A percentile compares a stretch with the other conserved stretches of the same genome.
phyloP scores from a whole-genome alignment of 2,329 filamentous ascomycete genomes.

The Diaporthe longicolla region DNA sequence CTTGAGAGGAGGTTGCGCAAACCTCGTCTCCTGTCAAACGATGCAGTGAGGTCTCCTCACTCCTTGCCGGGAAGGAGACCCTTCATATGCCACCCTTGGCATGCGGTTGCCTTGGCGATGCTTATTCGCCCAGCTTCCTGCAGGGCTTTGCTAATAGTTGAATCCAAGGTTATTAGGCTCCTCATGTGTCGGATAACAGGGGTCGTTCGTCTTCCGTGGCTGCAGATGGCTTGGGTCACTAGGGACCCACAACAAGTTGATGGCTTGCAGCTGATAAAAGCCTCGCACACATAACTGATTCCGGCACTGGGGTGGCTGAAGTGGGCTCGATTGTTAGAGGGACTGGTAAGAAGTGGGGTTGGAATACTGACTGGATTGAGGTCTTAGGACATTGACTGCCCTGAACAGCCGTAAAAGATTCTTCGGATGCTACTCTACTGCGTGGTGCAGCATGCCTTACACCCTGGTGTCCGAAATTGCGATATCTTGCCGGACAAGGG shows the following conservation, averaged over 20 bases:
- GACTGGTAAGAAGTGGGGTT: too few relatives aligned
- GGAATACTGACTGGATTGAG: too few relatives aligned
- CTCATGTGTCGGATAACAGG: not conserved
- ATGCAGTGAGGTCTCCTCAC: not conserved
- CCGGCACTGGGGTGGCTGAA: not conserved
- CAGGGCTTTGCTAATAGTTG: slow-evolving; percentile 11
- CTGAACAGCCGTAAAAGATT: not conserved
- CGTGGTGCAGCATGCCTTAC: not conserved
- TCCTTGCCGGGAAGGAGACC: not conserved
- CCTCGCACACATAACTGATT: not conserved
- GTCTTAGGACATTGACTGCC: too few relatives aligned
- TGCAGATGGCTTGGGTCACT: not conserved
- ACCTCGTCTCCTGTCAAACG: not conserved
- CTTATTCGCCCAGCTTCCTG: not conserved
- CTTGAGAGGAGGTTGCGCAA: not conserved
- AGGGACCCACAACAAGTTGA: not conserved
- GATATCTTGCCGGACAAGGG: slow-evolving; percentile 4
- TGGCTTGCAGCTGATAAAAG: not conserved
- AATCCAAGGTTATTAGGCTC: slow-evolving; percentile 12
- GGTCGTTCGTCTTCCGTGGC: not conserved
- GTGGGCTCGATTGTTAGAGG: too few relatives aligned
- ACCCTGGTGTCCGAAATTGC: slow-evolving; percentile 16
- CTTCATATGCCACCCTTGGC: slow-evolving; percentile 5
- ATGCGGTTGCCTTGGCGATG: slow-evolving; percentile 4
- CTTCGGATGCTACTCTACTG: not conserved